These are phyloP conservation scores for Sparassis latifolia DNA, from an alignment of 1,284 basidiomycete species.

Conservation along the genomic window DNA sequence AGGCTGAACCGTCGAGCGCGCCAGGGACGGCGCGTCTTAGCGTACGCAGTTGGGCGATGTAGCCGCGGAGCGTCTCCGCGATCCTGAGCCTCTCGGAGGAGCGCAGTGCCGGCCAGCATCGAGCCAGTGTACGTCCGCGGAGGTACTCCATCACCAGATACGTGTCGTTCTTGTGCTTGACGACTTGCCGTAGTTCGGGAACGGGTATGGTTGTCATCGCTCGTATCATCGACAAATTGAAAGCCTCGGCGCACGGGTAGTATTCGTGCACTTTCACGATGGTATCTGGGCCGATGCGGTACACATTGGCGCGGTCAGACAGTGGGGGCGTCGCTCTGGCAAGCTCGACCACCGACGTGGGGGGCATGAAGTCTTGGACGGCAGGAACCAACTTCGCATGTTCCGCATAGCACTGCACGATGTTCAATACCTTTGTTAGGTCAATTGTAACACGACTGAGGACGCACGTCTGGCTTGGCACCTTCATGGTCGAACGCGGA, in stretches of 20 bases:
- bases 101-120: constrained; percentile 1
- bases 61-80: constrained; percentile 17
- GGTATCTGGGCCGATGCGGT: no score
- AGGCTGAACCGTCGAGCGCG: constrained; percentile 3
- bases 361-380: no score
- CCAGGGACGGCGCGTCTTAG: constrained; percentile 1
- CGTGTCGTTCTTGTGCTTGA: not conserved
- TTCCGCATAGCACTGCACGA: no score
- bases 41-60: constrained; percentile 5
- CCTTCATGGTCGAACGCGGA: no score
- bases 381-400: no score
- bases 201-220: not conserved
- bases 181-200: not conserved
- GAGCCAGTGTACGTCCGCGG: not conserved
- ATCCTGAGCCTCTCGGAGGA: not conserved
- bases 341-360: no score
- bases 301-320: no score
- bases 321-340: no score
- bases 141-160: constrained; percentile 7
- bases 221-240: not conserved
- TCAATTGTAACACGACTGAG: no score
- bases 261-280: no score
- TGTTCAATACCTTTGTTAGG: no score
- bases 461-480: no score
- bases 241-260: not conserved